Base-by-base conservation (phyloP, 352 stramenopile genomes). In the Globisporangium canariense region DNA sequence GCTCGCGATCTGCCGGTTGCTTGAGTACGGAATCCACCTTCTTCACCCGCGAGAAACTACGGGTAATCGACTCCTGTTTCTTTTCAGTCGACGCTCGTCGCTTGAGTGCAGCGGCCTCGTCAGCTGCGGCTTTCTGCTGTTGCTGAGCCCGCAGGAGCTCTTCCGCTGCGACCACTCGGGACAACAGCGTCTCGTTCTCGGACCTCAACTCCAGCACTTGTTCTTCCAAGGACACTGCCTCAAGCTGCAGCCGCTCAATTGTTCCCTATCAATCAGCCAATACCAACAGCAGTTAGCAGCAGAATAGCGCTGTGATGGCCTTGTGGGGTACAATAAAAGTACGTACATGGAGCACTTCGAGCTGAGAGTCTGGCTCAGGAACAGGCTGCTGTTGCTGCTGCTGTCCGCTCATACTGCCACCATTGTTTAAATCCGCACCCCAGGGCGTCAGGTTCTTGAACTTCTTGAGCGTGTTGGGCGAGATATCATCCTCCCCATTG, bases 391-490 rank as follows among this genome's bases (percentile, higher is more conserved):
- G 34, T 28, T 30, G 32, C 7, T 40, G 28, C 56, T 32, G 34
- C 18, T 30, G 32, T 34, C 18, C 8, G 18, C 36, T 16, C 25
- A 11, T 1, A 34, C 43, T n/a, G 32, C 30, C 10, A 36, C 34
- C 40, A 28, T 11, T 47, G 20, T 36, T 25, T 7, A 32, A 22
- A 1, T 36, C 45, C 2, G 57, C 55, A 6, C 61, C 66, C 62
- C 62, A 79, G 9, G 71, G 63, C 25, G 25, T 28, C 25, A 79
- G 69, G 47, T 78, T 78, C 61, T 78, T 78, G 58, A 82, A 79
- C 3, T 66, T 67, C 62, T 82, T 79, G 41, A 82, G 16, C 18
- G 71, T 74, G 11, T 66, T 64, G 1, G 75, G 68, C 20, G 70
- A 79, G 34, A 80, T 70, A 58, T 74, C 68, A 36, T 78, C 58